Evolutionary conservation across 257 asterid species (phyloP), one percentile per base, ranked within the genome.

Genomic region (Plantago major): DNA sequence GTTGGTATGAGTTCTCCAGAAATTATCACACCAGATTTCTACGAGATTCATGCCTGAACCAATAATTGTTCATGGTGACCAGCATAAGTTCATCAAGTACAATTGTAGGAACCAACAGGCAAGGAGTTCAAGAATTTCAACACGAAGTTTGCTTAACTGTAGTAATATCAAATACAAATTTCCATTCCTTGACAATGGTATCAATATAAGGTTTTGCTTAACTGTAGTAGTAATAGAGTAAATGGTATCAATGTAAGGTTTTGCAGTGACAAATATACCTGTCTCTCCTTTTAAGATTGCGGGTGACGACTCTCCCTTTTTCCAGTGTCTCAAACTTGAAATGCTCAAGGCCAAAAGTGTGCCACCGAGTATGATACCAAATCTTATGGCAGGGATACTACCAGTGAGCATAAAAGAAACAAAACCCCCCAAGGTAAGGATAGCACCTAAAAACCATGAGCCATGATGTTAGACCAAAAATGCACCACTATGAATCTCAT

Each of bases 311-410:
- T 87, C 84, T 56, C 96, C 86, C 67, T 72, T 84, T 73, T 72
- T 90, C 95, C 93, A 84, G n/a, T 81, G 79, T 80, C 84, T 81
- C 72, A 90, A 79, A 70, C 96, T 90, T 62, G 91, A 69, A 74
- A 87, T 65, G 72, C 97, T 85, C 67, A 90, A 63, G 58, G 88
- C 96, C 82, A 90, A 78, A 70, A 90, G 90, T 45, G 84, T 26
- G 28, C 96, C 90, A 28, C 97, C 97, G 64, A 87, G 96, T 67
- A 87, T 71, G 70, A 87, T 76, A 50, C 96, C 96, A 58, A 90
- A 90, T 67, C 97, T 82, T 67, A 87, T 75, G 62, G 94, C 93
- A 69, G 90, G 73, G 61, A 81, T 60, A 63, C 88, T 90, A 52
- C 96, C 97, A 37, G 84, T 79, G 47, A 87, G 59, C 97, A 90